Evolutionary conservation across 2,329 filamentous ascomycete species (phyloP).

Genomic region (Aplosporella prunicola): DNA sequence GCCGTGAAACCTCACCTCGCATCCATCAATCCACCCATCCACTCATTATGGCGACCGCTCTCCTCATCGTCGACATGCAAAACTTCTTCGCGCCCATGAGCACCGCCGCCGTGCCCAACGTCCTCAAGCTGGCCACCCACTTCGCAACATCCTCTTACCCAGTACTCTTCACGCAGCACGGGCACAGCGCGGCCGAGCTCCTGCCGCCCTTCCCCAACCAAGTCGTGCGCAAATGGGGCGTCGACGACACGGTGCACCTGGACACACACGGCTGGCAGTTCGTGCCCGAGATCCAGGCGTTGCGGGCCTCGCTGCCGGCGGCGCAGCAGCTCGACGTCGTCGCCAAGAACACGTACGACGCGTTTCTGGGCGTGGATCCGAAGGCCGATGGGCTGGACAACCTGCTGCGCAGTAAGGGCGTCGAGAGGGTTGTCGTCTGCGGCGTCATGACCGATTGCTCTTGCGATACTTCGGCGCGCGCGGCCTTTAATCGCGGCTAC

Average conservation of each 20-base stretch:
- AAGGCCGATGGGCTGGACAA: constrained; percentile 19
- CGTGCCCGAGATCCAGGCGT: constrained; percentile 17
- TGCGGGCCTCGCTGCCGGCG: constrained; percentile 9
- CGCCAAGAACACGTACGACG: constrained; percentile 34
- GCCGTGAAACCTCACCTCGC: background rate
- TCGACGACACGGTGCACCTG: constrained; percentile 23
- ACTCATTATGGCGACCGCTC: too few relatives aligned
- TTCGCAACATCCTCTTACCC: constrained; percentile 21
- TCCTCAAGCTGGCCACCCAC: constrained; percentile 22
- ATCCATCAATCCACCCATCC: constrained; percentile 4
- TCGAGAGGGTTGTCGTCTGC: constrained; percentile 29
- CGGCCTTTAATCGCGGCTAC: constrained; percentile 32
- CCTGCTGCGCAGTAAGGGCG: constrained; percentile 17
- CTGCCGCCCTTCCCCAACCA: constrained; percentile 26
- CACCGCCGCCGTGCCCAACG: constrained; percentile 24
- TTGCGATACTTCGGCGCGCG: constrained; percentile 30
- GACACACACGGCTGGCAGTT: constrained; percentile 25
- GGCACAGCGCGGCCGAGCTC: constrained; percentile 27
- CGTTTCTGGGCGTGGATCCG: constrained; percentile 22
- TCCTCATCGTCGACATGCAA: constrained; percentile 36
- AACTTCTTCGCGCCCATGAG: constrained; percentile 28
- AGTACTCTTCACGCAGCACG: constrained; percentile 33
- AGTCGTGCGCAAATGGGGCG: constrained; percentile 32
- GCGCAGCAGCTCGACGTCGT: too few relatives aligned
- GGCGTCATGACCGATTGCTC: constrained; percentile 38